Evolutionary conservation across 2,329 filamentous ascomycete genomes (phyloP).

Genomic region (Biscogniauxia sp.): DNA sequence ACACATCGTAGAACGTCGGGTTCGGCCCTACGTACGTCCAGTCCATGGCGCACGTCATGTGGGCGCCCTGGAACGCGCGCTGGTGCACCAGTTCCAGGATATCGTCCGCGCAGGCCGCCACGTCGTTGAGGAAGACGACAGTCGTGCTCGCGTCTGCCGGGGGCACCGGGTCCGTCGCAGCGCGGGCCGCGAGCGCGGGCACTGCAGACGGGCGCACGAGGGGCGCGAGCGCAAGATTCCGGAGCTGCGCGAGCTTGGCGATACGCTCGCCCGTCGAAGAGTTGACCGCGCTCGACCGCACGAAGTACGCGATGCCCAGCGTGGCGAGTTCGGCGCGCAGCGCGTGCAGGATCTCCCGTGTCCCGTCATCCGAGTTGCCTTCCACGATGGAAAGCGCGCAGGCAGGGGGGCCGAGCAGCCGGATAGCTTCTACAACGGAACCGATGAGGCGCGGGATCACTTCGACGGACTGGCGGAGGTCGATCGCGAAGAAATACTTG

Average conservation of each 20-base stretch:
- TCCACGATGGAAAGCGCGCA: slow-evolving; percentile 56
- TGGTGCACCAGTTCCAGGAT: slow-evolving; percentile 56
- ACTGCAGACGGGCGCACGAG: slow-evolving; percentile 28
- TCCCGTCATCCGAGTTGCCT: slow-evolving; percentile 54
- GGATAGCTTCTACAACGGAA: slow-evolving; percentile 48
- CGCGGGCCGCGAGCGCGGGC: slow-evolving; percentile 7
- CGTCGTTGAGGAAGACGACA: slow-evolving; percentile 54
- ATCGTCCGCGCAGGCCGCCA: slow-evolving; percentile 52
- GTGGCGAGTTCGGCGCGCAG: slow-evolving; percentile 39
- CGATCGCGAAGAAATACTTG: slow-evolving; percentile 52
- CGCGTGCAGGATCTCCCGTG: slow-evolving; percentile 45
- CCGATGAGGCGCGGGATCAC: slow-evolving; percentile 51
- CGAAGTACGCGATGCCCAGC: slow-evolving; percentile 40
- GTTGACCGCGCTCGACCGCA: slow-evolving; percentile 42
- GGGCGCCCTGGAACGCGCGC: slow-evolving; percentile 42
- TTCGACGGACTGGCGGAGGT: slow-evolving; percentile 44
- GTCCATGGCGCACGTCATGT: slow-evolving; percentile 60
- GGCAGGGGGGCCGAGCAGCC: slow-evolving; percentile 47
- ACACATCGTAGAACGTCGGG: slow-evolving; percentile 57
- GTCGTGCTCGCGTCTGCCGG: slow-evolving; percentile 37
- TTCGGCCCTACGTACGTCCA: slow-evolving; percentile 43
- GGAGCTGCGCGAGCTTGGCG: slow-evolving; percentile 45
- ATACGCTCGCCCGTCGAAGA: slow-evolving; percentile 45
- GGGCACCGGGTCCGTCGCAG: not conserved
- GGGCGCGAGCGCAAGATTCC: slow-evolving; percentile 51